Percentiles rank a stretch among this genome's conserved stretches.
phyloP scores from a whole-genome alignment of 495 filamentous ascomycete genomes.

The Xylaria intraflava region DNA sequence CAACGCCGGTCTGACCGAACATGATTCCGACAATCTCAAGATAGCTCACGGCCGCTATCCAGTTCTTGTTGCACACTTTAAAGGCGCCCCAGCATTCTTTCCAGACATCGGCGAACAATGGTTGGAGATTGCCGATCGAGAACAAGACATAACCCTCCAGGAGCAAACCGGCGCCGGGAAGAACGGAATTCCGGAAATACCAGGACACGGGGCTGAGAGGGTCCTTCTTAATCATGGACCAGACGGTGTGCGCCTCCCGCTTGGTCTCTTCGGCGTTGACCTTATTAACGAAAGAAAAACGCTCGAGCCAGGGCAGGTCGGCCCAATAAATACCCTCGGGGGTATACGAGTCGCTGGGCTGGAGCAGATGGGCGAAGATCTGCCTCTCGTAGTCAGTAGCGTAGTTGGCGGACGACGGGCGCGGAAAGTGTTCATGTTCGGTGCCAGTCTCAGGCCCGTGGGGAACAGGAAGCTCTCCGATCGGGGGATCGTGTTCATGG shows the following conservation, averaged over 20 bases:
- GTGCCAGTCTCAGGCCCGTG: constrained; percentile 42
- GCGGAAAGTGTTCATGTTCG: constrained; percentile 35
- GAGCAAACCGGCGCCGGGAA: constrained; percentile 81
- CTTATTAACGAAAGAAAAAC: constrained; percentile 62
- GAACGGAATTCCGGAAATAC: constrained; percentile 80
- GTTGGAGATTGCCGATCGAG: constrained; percentile 82
- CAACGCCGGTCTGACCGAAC: constrained; percentile 72
- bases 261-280: constrained; percentile 59
- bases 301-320: constrained; percentile 61
- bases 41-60: constrained; percentile 73
- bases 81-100: constrained; percentile 61
- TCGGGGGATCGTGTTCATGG: constrained; percentile 34
- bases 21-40: constrained; percentile 87
- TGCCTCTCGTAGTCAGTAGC: constrained; percentile 53
- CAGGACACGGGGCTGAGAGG: constrained; percentile 71
- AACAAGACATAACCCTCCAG: constrained; percentile 92
- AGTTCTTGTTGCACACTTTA: constrained; percentile 58
- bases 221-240: constrained; percentile 71
- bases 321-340: constrained; percentile 83
- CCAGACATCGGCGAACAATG: constrained; percentile 65
- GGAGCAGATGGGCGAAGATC: constrained; percentile 67
- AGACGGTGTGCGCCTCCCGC: constrained; percentile 59
- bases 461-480: constrained; percentile 42
- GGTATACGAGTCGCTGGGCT: constrained; percentile 78
- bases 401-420: constrained; percentile 33